Base-by-base conservation (phyloP, 2,329 filamentous ascomycete species). In the Knufia fluminis region DNA sequence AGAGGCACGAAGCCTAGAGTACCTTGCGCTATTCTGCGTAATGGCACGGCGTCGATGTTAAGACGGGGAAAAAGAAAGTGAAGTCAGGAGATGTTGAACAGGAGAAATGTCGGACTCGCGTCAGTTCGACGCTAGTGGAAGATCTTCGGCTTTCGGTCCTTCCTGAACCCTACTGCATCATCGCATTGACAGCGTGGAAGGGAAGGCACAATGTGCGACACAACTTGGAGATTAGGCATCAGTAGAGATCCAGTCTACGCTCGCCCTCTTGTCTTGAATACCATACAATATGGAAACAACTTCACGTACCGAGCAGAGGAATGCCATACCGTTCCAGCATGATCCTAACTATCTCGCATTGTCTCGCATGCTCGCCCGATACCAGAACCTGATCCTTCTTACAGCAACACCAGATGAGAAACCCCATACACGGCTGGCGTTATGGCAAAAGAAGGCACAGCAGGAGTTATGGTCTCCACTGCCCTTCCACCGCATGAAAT, bases 381-480 rank as follows among this genome's bases (percentile, higher is more conserved):
- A 71, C 20, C 68, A 68, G 50, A 69, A 72, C 45, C 60, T 72
- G 32, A 64, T 71, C 46, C 67, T 68, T 3, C 53, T 59, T 6
- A 57, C 54, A 2, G 51, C 57, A 1, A 48, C 52, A 17, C 26
- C 57, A 20, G 39, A 42, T 26, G 23, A 42, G 24, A 36, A 41
- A 26, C 17, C 38, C 8, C 4, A 42, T n/a, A 57, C 66, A 32
- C 66, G 69, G 36, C 57, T 68, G 17, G 64, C 36, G n/a, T 38
- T 52, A 6, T 46, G 55, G 36, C 57, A 59, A 42, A 49, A 41
- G 32, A 49, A 56, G 28, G 51, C 53, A 17, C 57, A 59, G 41
- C 49, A 52, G 12, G 57, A 62, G 51, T 57, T 62, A 10, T 55
- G 70, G 33, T 65, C 61, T 28, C 63, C 60, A 51, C 66, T 69